phyloP scores from a whole-genome alignment of 768 basidiomycete species.

The Daedaleopsis sinensis region DNA sequence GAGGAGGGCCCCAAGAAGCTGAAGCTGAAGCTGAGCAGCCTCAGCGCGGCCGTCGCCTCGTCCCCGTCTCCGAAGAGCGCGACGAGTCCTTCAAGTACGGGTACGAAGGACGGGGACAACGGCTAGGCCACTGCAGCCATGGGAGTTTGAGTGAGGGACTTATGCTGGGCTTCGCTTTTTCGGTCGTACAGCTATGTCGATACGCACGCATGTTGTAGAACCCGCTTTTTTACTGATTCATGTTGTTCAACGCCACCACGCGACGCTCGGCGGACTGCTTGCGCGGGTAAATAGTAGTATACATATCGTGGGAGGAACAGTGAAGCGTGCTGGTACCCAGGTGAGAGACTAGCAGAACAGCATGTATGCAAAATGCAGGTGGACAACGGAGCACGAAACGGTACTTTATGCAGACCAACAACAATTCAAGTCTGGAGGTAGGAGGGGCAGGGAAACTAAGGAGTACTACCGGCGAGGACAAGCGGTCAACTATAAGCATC shows the following conservation, averaged over 20 bases:
- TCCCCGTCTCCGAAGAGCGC: conserved; percentile 41
- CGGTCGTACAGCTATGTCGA: conserved; percentile 20
- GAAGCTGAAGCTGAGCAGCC: conserved; percentile 68
- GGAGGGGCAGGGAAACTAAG: conserved; percentile 18
- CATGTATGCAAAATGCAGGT: conserved; percentile 36
- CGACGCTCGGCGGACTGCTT: conserved; percentile 13
- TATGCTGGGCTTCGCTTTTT: conserved; percentile 18
- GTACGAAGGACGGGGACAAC: conserved; percentile 75
- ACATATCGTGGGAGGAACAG: conserved; percentile 25
- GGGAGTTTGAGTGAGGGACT: background rate
- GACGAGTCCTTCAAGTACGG: conserved; percentile 58
- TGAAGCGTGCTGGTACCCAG: conserved; percentile 31
- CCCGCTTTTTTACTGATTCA: conserved; percentile 19
- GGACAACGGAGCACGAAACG: conserved; percentile 29
- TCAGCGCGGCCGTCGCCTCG: conserved; percentile 40
- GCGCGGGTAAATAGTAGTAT: conserved; percentile 31
- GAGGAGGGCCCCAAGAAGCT: conserved; percentile 72
- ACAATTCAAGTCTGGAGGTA: conserved; percentile 20
- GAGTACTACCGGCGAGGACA: conserved; percentile 16
- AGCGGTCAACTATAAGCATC: conserved; percentile 25
- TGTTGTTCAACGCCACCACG: conserved; percentile 14
- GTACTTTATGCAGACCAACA: conserved; percentile 29
- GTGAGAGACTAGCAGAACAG: conserved; percentile 32
- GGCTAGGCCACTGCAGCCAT: conserved; percentile 41
- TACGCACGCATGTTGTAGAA: conserved; percentile 27